A percentile compares a stretch with the other conserved stretches of the same genome.
phyloP scores from a whole-genome alignment of 129 eudicot species.

The Lonicera japonica region DNA sequence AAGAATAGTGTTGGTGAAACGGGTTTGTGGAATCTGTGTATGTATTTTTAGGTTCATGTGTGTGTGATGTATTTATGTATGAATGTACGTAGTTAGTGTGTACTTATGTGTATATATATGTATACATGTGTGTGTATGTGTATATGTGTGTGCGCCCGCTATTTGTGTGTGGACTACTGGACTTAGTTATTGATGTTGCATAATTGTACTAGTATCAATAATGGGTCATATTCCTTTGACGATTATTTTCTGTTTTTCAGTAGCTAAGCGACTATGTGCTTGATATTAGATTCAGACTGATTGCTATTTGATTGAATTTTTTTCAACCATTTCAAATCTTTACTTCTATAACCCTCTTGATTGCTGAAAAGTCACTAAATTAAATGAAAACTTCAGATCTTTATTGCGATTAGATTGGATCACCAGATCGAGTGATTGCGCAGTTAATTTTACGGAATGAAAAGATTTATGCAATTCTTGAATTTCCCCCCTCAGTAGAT shows the following conservation, averaged over 20 bases:
- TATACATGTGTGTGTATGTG: no score
- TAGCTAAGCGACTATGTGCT: constrained; percentile 47
- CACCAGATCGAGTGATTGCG: not conserved
- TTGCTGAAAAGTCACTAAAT: no score
- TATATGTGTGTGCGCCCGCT: not conserved
- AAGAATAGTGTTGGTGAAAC: no score
- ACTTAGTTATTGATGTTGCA: constrained; percentile 17
- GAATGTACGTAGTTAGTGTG: no score
- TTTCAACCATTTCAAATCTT: no score
- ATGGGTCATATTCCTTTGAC: constrained; percentile 24
- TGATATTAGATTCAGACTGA: constrained; percentile 28
- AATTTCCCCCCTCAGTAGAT: not conserved
- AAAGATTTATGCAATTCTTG: not conserved
- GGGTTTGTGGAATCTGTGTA: no score
- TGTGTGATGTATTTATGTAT: no score
- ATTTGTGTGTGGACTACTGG: no score
- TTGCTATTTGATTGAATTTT: constrained; percentile 6
- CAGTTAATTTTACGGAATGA: not conserved
- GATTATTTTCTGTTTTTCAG: constrained; percentile 18
- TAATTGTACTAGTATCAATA: constrained; percentile 20
- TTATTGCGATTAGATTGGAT: not conserved
- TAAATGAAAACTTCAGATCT: no score
- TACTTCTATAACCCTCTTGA: no score
- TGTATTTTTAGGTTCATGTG: no score
- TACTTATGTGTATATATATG: no score